A percentile compares a stretch with the other conserved stretches of the same genome.
Conservation (phyloP, 208 protist genomes). For the Trypanosoma cruzi region DNA sequence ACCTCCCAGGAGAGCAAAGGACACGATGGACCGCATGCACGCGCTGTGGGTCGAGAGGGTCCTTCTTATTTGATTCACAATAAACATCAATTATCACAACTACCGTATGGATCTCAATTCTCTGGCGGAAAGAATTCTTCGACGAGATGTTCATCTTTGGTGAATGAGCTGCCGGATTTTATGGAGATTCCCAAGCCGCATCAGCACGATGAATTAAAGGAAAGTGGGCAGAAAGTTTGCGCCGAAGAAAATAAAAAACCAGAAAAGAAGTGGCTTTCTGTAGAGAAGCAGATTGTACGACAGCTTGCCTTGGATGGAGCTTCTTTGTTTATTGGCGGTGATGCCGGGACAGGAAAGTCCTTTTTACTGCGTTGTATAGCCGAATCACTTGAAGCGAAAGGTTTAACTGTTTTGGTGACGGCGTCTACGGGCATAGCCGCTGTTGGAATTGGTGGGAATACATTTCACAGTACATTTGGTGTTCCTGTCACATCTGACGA, state of each 20-base stretch:
- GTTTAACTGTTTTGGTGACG: slow-evolving; percentile 50
- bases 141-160: neutral
- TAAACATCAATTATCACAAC: slow-evolving; percentile 8
- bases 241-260: neutral
- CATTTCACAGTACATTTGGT: slow-evolving; percentile 79
- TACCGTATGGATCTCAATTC: neutral
- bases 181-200: neutral
- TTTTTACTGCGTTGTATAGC: slow-evolving; percentile 48
- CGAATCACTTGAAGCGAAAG: slow-evolving; percentile 21
- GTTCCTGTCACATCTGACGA: slow-evolving; percentile 37
- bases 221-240: neutral
- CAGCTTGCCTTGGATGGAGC: slow-evolving; percentile 49
- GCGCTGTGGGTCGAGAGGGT: neutral
- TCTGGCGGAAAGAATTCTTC: neutral
- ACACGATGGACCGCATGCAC: neutral
- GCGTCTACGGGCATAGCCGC: slow-evolving; percentile 72
- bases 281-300: slow-evolving; percentile 41
- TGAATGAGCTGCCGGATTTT: neutral
- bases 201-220: neutral
- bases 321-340: slow-evolving; percentile 69
- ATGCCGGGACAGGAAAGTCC: slow-evolving; percentile 78
- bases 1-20: neutral
- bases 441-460: slow-evolving; percentile 70
- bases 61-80: neutral
- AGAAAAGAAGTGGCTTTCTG: slow-evolving; percentile 9